Evolutionary conservation across 768 basidiomycete species (phyloP), one percentile per base, ranked within the genome.

Genomic region (Hericium rajendrae): DNA sequence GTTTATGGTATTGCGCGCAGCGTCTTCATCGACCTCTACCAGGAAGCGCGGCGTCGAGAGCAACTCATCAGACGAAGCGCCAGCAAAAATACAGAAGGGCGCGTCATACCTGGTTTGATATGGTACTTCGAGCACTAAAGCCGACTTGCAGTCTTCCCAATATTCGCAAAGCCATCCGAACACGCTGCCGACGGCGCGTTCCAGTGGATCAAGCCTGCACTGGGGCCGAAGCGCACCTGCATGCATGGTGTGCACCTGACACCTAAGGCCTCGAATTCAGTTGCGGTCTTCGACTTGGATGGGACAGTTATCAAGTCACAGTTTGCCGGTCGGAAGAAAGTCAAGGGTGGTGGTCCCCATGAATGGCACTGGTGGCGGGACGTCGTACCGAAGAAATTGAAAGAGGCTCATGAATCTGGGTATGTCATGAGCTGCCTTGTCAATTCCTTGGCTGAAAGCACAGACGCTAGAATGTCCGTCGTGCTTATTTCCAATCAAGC

Each of bases 261-360:
- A 0, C 84, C 84, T 0, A 66, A 69, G 12, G 70, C 73, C 8
- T 71, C 70, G 1, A 38, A 74, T n/a, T 86, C 84, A 61, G 79
- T 92, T 37, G 87, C 89, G 10, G 79, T 84, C 12, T 88, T 94
- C 60, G 94, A 97, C 68, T 73, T 97, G 22, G 94, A 97, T 66
- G 91, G 89, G 2, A 94, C 91, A 0, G 64, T 94, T 58, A 92
- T 97, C 67, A 67, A 70, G 55, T 68, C 76, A 0, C 57, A 60
- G 38, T 71, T 68, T 15, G 26, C 26, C 2, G 71, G 32, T 2
- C 6, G n/a, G 9, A 41, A 71, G 6, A 60, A 50, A 20, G 67
- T 66, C 28, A 68, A 68, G 32, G 65, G 68, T 1, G 66, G 74
- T 4, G 63, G 68, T 2, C 64, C 67, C 38, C 83, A 70, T 57